A percentile compares a stretch with the other conserved stretches of the same genome.
These are phyloP conservation scores for Stenogyne calaminthoides DNA, from an alignment of 305 asterid species.

Conservation along the genomic window DNA sequence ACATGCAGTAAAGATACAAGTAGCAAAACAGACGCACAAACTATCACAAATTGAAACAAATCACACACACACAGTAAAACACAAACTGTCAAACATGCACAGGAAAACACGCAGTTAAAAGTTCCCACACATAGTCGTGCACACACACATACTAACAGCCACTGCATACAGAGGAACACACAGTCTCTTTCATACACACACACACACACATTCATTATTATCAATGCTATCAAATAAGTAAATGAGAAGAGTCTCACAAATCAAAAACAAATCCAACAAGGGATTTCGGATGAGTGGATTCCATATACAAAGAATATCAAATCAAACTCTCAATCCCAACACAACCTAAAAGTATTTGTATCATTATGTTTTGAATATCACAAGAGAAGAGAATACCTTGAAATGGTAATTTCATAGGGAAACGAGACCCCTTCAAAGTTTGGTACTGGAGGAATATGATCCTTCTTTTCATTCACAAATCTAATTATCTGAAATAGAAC, in stretches of 20 bases:
- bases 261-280: not conserved
- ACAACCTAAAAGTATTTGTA: constrained; percentile 7
- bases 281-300: not conserved
- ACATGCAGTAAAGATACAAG: not conserved
- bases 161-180: no score
- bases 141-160: not conserved
- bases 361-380: not conserved
- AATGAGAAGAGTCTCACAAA: no score
- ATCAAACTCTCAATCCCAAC: not conserved
- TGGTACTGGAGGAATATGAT: no score
- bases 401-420: no score
- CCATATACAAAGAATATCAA: not conserved
- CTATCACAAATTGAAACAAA: not conserved
- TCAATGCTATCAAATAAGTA: no score
- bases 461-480: no score
- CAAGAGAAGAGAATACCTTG: constrained; percentile 58
- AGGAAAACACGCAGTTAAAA: not conserved
- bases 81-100: not conserved
- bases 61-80: not conserved
- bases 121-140: not conserved
- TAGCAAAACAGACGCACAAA: not conserved
- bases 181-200: no score
- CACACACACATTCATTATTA: no score
- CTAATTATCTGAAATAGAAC: no score
- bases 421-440: no score